Evolutionary conservation across 176 grass and related monocot genomes (phyloP).

Genomic region (Bothriochloa decipiens): DNA sequence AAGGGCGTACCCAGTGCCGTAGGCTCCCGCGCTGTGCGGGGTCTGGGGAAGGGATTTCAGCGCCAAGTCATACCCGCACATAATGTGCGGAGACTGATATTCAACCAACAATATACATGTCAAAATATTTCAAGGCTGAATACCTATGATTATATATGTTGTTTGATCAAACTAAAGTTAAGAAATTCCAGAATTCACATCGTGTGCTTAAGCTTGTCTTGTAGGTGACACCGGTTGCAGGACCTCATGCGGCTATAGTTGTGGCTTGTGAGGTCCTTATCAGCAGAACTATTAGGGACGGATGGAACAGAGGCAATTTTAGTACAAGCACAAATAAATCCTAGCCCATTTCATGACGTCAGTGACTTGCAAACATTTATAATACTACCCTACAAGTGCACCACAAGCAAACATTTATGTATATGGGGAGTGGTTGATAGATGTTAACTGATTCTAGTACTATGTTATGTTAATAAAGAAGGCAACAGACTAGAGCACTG

Average conservation of each 20-base stretch:
- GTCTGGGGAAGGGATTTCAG: no score
- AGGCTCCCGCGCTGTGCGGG: no score
- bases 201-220: neutral
- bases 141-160: neutral
- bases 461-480: constrained; percentile 9
- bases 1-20: no score
- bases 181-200: constrained; percentile 1
- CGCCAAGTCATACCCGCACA: no score
- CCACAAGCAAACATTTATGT: constrained; percentile 32
- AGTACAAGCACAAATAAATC: constrained; percentile 22
- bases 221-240: neutral
- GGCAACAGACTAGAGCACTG: neutral
- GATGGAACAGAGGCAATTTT: constrained; percentile 31
- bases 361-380: neutral
- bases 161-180: neutral
- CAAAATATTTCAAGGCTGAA: neutral
- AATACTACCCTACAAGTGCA: neutral
- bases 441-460: constrained; percentile 1
- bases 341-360: neutral
- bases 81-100: no score
- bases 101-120: neutral
- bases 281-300: neutral
- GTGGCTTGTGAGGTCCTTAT: neutral
- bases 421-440: neutral
- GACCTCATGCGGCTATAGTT: neutral